Conservation (phyloP, 495 filamentous ascomycete species). For the Amorphotheca resinae region DNA sequence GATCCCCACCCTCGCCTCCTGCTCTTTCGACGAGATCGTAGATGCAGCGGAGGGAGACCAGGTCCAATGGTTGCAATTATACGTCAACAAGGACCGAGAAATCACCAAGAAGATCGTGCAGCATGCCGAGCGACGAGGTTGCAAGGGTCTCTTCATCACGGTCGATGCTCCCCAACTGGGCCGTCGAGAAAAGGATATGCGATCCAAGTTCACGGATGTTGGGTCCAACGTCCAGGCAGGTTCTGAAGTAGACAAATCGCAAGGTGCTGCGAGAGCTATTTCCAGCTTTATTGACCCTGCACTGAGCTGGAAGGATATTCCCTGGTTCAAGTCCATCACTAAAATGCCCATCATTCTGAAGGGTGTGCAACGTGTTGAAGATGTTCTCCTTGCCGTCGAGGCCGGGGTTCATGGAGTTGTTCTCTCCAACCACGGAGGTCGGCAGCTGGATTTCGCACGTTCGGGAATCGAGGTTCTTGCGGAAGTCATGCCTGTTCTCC, state of each 20-base stretch:
- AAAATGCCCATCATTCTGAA: conserved; percentile 96
- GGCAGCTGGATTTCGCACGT: conserved; percentile 88
- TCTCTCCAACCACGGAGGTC: conserved; percentile 90
- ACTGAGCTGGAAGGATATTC: conserved; percentile 86
- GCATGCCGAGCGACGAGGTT: conserved; percentile 85
- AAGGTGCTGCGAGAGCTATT: conserved; percentile 84
- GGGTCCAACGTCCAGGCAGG: conserved; percentile 76
- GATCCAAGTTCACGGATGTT: conserved; percentile 75
- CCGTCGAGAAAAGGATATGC: conserved; percentile 90
- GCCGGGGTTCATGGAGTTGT: conserved; percentile 82
- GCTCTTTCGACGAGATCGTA: conserved; percentile 92
- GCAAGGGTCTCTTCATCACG: conserved; percentile 95
- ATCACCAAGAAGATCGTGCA: conserved; percentile 84
- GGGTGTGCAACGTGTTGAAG: conserved; percentile 91
- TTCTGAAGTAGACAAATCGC: conserved; percentile 61
- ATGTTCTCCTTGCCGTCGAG: conserved; percentile 78
- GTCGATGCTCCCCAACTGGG: conserved; percentile 95
- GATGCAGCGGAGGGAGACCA: conserved; percentile 73
- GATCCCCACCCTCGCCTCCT: conserved; percentile 97
- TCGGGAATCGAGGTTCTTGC: conserved; percentile 89
- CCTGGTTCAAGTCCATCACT: conserved; percentile 86
- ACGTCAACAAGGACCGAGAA: conserved; percentile 92
- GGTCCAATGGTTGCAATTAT: conserved; percentile 93
- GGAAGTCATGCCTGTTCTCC: conserved; percentile 90
- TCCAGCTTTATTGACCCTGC: conserved; percentile 90